Base-by-base conservation (phyloP, 1,284 basidiomycete genomes). In the Leccinum griseonigrum region DNA sequence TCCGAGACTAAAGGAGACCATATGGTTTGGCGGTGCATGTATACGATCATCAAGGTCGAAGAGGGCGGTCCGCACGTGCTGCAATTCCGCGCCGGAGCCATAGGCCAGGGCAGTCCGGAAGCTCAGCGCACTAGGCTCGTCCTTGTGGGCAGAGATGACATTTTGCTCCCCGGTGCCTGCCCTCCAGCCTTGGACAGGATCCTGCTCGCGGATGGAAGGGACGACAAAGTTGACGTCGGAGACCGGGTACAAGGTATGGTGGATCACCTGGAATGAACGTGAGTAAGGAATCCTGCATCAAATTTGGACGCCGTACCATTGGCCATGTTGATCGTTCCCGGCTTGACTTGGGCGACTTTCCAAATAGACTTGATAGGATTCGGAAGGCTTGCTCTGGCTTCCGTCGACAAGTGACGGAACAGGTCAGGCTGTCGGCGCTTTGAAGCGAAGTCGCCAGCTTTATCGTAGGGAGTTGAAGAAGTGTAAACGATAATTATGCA, bases 321-420 rank as follows among this genome's bases (percentile, higher is more conserved):
- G 22, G 74, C 71, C 71, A 73, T 73, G 63, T 73, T 73, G 60
- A 73, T 75, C 34, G 74, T 73, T n/a, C 71, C 71, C 2, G 74
- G 61, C 57, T 73, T 75, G 32, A 75, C 71, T 57, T 73, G 71
- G 14, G 71, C 71, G 14, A 51, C 72, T 54, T 73, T 73, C 71
- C 71, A 73, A 10, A 73, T 74, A n/a, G 71, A 56, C 59, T 73
- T 73, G 60, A 73, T 73, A 7, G 71, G 71, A 52, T 73, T 73
- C 3, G 71, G 71, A 8, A 71, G 72, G 22, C 73, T 64, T 1
- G 71, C 66, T n/a, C 71, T 64, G 18, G 71, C 72, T 56, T 73
- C 74, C n/a, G 64, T 62, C 1, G 71, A 73, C 52, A 73, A 59
- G 51, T 73, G 73, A 16, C 70, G 73, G 11, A 70, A 66, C 3